These are phyloP conservation scores for Aspergillus brunneoviolaceus DNA, from an alignment of 2,329 filamentous ascomycete genomes.

Conservation along the genomic window DNA sequence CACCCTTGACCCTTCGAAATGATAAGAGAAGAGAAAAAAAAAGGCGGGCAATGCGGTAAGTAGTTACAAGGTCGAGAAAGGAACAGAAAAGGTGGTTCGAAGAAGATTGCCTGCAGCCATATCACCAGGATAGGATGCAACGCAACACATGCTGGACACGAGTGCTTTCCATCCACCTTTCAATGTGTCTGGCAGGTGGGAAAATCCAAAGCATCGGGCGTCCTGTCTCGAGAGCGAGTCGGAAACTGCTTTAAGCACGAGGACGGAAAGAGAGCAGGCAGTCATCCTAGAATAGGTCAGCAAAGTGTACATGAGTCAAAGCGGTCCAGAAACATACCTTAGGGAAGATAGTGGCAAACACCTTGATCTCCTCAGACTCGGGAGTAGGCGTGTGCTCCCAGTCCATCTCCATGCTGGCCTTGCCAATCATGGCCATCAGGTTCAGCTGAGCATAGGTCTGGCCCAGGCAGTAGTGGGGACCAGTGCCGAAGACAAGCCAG, in stretches of 20 bases:
- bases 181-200: not conserved
- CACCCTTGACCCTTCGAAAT: constrained; percentile 10
- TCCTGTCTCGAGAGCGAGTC: constrained; percentile 2
- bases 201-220: not conserved
- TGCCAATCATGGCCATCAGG: constrained; percentile 84
- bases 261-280: constrained; percentile 72
- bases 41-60: constrained; percentile 11
- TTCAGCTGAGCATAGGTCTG: constrained; percentile 90
- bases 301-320: constrained; percentile 13
- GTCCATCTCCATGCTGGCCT: constrained; percentile 80
- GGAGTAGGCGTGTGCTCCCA: constrained; percentile 88
- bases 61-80: constrained; percentile 18
- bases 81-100: constrained; percentile 8
- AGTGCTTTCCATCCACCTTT: not conserved
- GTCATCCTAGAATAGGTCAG: constrained; percentile 63
- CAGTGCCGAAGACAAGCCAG: constrained; percentile 92
- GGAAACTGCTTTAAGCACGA: constrained; percentile 34
- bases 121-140: constrained; percentile 28
- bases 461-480: constrained; percentile 93
- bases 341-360: constrained; percentile 97
- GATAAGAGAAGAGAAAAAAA: constrained; percentile 4
- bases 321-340: constrained; percentile 57
- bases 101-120: constrained; percentile 16
- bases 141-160: constrained; percentile 12
- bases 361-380: constrained; percentile 88